These are phyloP conservation scores for Trypanosoma congolense DNA, from an alignment of 208 protist genomes.

Conservation along the genomic window DNA sequence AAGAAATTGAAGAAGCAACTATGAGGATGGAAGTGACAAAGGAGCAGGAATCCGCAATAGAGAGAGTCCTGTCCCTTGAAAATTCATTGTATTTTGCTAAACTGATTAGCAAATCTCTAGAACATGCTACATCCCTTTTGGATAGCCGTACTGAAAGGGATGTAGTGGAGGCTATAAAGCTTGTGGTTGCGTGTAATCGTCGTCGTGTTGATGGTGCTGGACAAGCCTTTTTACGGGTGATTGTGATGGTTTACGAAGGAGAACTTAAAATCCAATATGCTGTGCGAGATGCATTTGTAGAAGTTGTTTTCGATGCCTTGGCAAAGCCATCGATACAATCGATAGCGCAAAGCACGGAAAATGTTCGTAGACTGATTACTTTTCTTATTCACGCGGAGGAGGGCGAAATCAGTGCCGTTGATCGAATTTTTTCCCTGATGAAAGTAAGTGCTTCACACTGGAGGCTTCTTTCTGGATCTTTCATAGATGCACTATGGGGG, in stretches of 20 bases:
- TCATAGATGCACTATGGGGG: slow-evolving; percentile 83
- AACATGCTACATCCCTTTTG: slow-evolving; percentile 57
- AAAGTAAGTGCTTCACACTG: slow-evolving; percentile 54
- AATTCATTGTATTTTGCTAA: slow-evolving; percentile 63
- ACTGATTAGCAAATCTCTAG: slow-evolving; percentile 59
- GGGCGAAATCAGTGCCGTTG: slow-evolving; percentile 82
- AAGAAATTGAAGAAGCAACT: slow-evolving; percentile 23
- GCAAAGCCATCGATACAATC: slow-evolving; percentile 46
- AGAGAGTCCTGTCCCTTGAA: slow-evolving; percentile 73
- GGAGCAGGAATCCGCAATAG: slow-evolving; percentile 47
- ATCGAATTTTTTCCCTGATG: slow-evolving; percentile 73
- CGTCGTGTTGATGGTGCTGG: slow-evolving; percentile 68
- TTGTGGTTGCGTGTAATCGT: slow-evolving; percentile 77
- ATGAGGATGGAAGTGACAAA: slow-evolving; percentile 25
- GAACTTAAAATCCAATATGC: slow-evolving; percentile 87
- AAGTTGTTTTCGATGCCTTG: slow-evolving; percentile 80
- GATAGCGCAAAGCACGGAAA: slow-evolving; percentile 52
- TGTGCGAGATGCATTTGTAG: slow-evolving; percentile 82
- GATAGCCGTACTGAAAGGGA: slow-evolving; percentile 85
- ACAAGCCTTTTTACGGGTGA: slow-evolving; percentile 63
- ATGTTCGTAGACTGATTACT: slow-evolving; percentile 73
- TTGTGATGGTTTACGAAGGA: slow-evolving; percentile 85
- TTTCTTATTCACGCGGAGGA: slow-evolving; percentile 65
- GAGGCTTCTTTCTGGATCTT: slow-evolving; percentile 54
- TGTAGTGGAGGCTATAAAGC: slow-evolving; percentile 82